phyloP scores from a whole-genome alignment of 2,329 filamentous ascomycete species.

The Apiospora koreana region DNA sequence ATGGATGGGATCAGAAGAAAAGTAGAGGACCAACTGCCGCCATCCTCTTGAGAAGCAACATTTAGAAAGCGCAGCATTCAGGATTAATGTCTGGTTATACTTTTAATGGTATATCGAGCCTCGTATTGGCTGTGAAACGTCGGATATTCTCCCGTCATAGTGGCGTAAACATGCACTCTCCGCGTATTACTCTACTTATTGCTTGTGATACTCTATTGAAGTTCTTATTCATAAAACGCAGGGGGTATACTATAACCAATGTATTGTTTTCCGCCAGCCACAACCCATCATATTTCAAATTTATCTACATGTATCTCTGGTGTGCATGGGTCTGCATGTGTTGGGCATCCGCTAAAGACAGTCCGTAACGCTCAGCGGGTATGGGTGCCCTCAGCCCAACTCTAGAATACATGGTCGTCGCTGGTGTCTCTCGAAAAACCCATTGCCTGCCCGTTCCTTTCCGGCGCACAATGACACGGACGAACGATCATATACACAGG shows the following conservation, averaged over 20 bases:
- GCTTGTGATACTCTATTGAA: not conserved
- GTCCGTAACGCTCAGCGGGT: not conserved
- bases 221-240: not conserved
- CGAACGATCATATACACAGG: too few species aligned
- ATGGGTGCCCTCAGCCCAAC: not conserved
- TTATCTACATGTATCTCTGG: not conserved
- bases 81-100: constrained; percentile 3
- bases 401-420: too few species aligned
- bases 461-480: not conserved
- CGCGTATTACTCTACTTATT: too few species aligned
- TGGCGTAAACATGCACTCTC: not conserved
- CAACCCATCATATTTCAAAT: not conserved
- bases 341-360: not conserved
- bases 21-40: not conserved
- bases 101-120: not conserved
- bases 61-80: not conserved
- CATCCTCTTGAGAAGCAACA: not conserved
- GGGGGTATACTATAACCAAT: not conserved
- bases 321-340: not conserved
- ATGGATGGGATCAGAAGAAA: not conserved
- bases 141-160: not conserved
- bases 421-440: too few species aligned
- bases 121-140: not conserved
- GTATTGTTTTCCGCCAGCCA: not conserved
- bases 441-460: not conserved